Evolutionary conservation across 139 green algal genomes (phyloP), one percentile per base, ranked within the genome.

Genomic region (Dunaliella primolecta): DNA sequence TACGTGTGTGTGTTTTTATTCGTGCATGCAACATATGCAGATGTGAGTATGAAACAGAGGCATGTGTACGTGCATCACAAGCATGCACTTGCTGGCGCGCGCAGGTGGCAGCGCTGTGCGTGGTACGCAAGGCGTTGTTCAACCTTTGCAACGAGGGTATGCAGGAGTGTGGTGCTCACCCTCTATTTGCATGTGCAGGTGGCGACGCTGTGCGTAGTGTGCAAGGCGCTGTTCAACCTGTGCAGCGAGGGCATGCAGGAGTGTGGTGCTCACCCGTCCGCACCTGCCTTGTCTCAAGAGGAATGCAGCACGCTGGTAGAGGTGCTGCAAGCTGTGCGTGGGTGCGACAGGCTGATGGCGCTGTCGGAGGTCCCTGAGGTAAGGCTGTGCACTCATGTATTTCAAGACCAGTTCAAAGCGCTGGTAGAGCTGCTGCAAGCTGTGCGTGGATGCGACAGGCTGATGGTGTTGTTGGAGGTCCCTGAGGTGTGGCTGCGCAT

Each of bases 221-320:
- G 87, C 85, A 91, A 91, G 85, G 88, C 88, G 32, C 75, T 91
- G 23, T 91, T 88, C 84, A 91, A 91, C 72, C n/a, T 91, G 30
- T 85, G 75, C 7, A 85, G 75, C 0, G 88, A 91, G 21, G 85
- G 87, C 1, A 7, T n/a, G 3, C 1, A 20, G 2, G 15, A 81
- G 2, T 36, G 24, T 15, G 2, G 24, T 21, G 30, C 75, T 30
- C 21, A 34, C 3, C 11, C 1, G 11, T 36, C 20, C 20, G 20
- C 1, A 7, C 32, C 30, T 70, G 77, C 34, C 77, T 33, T 64
- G 34, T 56, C 35, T 23, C 30, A 64, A 15, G 77, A 80, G 30
- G n/a, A 80, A n/a, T 36, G 36, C 33, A 23, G 7, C 21, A 33
- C 75, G 1, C 77, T 81, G 34, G 34, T 20, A 23, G 77, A 34